Evolutionary conservation across 2,329 filamentous ascomycete genomes (phyloP).

Genomic region (Phaeomoniella chlamydospora): DNA sequence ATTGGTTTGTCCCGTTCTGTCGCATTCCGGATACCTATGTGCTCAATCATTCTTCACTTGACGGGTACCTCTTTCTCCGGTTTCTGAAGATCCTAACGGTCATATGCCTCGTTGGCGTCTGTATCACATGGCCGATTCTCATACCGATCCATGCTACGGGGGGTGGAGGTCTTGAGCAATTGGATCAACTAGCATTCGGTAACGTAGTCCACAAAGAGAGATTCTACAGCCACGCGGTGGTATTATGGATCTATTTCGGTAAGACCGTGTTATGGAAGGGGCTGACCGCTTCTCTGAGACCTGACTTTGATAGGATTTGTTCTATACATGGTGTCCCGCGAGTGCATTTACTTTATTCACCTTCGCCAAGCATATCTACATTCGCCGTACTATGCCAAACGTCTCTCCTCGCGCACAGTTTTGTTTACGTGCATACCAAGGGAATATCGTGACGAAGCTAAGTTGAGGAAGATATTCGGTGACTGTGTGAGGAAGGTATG

Average conservation of each 20-base stretch:
- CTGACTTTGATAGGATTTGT: constrained; percentile 45
- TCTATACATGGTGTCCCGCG: constrained; percentile 71
- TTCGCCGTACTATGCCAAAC: constrained; percentile 66
- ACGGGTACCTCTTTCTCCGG: constrained; percentile 82
- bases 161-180: constrained; percentile 47
- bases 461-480: constrained; percentile 66
- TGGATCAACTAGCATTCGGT: constrained; percentile 67
- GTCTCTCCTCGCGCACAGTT: constrained; percentile 78
- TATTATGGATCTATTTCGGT: constrained; percentile 68
- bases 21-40: constrained; percentile 52
- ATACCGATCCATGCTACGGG: constrained; percentile 82
- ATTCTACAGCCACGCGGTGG: constrained; percentile 65
- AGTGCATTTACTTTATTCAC: constrained; percentile 83
- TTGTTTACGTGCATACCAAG: constrained; percentile 76
- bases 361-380: constrained; percentile 82
- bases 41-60: constrained; percentile 81
- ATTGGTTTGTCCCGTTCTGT: constrained; percentile 18
- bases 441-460: constrained; percentile 59
- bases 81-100: constrained; percentile 67
- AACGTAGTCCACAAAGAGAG: constrained; percentile 52
- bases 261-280: constrained; percentile 7
- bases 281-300: not conserved
- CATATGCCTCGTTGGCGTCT: constrained; percentile 67
- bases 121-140: constrained; percentile 76
- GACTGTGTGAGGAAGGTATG: constrained; percentile 67